phyloP scores from a whole-genome alignment of 2,329 filamentous ascomycete species.

The Fusarium sp. region DNA sequence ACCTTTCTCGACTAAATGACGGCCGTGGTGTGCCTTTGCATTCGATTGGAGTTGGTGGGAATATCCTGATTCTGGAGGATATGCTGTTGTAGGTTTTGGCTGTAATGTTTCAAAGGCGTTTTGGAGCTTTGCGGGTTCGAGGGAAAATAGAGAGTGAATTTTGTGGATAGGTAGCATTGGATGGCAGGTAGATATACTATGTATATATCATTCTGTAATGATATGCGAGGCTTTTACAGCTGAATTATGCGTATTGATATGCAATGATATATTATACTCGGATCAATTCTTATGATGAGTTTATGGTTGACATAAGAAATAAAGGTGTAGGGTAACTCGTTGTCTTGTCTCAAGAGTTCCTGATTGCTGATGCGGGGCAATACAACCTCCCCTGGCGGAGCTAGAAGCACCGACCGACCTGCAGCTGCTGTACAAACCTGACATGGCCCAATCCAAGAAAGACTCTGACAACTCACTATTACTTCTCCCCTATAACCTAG shows the following conservation, averaged over 20 bases:
- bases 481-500: not conserved
- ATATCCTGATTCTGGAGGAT: constrained; percentile 3
- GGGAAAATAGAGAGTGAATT: constrained; percentile 30
- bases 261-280: too few relatives aligned
- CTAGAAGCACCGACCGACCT: constrained; percentile 23
- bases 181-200: too few relatives aligned
- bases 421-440: constrained; percentile 30
- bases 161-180: not conserved
- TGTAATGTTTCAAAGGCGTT: constrained; percentile 26
- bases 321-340: constrained; percentile 36
- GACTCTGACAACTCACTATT: constrained; percentile 18
- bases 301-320: not conserved
- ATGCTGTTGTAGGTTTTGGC: not conserved
- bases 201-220: not conserved
- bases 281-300: too few relatives aligned
- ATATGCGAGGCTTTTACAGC: too few relatives aligned
- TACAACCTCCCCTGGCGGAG: constrained; percentile 22
- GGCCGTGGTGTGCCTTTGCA: constrained; percentile 9
- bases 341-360: not conserved
- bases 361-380: constrained; percentile 30
- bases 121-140: constrained; percentile 27
- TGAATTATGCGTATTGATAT: too few relatives aligned
- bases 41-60: constrained; percentile 19
- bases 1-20: constrained; percentile 81
- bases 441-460: constrained; percentile 13